Conservation (phyloP, 345 rosid genomes). For the Lepidium africanum region DNA sequence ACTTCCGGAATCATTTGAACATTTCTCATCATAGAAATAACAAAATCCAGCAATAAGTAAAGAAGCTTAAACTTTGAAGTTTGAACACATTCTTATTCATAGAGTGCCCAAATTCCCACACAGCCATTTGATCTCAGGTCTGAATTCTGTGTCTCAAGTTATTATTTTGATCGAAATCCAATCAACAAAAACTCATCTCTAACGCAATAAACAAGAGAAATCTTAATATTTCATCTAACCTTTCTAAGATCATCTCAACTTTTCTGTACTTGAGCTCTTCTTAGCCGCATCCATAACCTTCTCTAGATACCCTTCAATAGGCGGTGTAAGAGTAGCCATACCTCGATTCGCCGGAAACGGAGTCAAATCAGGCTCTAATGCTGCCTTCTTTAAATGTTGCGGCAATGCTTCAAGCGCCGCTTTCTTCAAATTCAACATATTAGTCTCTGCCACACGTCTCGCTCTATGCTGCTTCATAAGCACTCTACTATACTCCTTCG, state of each 20-base stretch:
- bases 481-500: slow-evolving; percentile 79
- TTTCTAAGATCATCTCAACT: slow-evolving; percentile 46
- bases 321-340: slow-evolving; percentile 76
- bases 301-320: slow-evolving; percentile 80
- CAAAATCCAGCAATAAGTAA: neutral
- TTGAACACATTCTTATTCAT: neutral
- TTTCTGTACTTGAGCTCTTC: slow-evolving; percentile 51
- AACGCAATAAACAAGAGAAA: neutral
- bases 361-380: slow-evolving; percentile 61
- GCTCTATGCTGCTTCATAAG: slow-evolving; percentile 76
- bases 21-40: neutral
- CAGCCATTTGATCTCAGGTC: neutral
- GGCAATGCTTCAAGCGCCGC: slow-evolving; percentile 84
- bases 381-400: slow-evolving; percentile 50
- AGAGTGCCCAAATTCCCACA: neutral
- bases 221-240: neutral
- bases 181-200: neutral
- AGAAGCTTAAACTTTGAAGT: neutral
- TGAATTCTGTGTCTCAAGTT: neutral
- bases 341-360: slow-evolving; percentile 63
- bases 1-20: neutral
- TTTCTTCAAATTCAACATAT: slow-evolving; percentile 46
- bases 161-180: neutral
- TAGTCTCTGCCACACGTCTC: slow-evolving; percentile 62
- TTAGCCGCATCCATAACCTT: slow-evolving; percentile 61